phyloP scores from a whole-genome alignment of 345 rosid genomes.

The Eutrema japonicum region DNA sequence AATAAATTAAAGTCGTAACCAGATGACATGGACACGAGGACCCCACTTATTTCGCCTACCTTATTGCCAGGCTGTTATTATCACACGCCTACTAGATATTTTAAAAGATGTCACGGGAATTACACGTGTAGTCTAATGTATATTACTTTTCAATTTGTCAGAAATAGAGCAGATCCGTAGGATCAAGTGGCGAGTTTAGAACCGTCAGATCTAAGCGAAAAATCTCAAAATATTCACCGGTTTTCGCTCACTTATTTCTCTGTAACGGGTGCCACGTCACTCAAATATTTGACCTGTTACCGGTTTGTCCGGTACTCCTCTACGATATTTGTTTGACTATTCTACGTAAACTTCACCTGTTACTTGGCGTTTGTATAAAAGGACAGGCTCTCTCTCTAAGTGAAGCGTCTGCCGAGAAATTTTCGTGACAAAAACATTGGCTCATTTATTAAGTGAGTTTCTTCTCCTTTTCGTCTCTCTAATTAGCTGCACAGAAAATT shows the following conservation, averaged over 20 bases:
- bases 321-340: constrained; percentile 13
- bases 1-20: constrained; percentile 19
- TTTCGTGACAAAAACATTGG: not conserved
- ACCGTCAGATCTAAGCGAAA: constrained; percentile 36
- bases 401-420: constrained; percentile 38
- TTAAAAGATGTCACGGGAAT: not conserved
- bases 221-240: not conserved
- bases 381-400: constrained; percentile 22
- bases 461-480: not conserved
- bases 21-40: constrained; percentile 46
- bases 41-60: constrained; percentile 38
- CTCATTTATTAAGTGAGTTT: constrained; percentile 41
- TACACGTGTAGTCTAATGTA: constrained; percentile 35
- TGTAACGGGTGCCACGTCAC: constrained; percentile 33
- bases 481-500: constrained; percentile 1
- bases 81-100: constrained; percentile 13
- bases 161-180: constrained; percentile 15
- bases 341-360: constrained; percentile 32
- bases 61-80: constrained; percentile 43
- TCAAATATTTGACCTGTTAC: constrained; percentile 14
- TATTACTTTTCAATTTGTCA: constrained; percentile 16
- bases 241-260: constrained; percentile 22
- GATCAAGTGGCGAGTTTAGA: constrained; percentile 15
- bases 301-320: constrained; percentile 28
- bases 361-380: constrained; percentile 35